Percentiles rank a stretch among this genome's conserved stretches.
These are phyloP conservation scores for Penicillium sp. DNA, from an alignment of 2,329 filamentous ascomycete species.

Conservation along the genomic window DNA sequence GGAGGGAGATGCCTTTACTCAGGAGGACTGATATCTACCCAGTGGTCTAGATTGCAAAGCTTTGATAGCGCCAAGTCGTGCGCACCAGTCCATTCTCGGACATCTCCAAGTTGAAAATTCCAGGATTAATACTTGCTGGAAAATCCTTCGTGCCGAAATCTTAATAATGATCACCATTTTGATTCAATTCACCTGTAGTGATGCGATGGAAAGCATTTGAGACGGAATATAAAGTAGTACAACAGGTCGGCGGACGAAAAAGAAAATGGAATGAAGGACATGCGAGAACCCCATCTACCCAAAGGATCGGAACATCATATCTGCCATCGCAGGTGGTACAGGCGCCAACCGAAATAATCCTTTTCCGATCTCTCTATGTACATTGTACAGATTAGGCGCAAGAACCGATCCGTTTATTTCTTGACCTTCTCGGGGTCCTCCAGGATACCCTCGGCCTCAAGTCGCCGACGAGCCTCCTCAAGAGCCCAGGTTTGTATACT, in stretches of 20 bases:
- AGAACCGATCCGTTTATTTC: constrained; percentile 47
- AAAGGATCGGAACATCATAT: constrained; percentile 40
- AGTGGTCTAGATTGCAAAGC: constrained; percentile 43
- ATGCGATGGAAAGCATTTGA: constrained; percentile 29
- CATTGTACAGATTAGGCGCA: constrained; percentile 44
- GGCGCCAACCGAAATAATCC: constrained; percentile 39
- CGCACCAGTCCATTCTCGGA: background rate
- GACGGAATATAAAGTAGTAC: constrained; percentile 31
- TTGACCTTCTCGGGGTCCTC: constrained; percentile 71
- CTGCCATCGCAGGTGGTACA: constrained; percentile 39
- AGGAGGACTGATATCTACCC: constrained; percentile 61
- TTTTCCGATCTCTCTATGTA: constrained; percentile 50
- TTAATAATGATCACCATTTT: constrained; percentile 23
- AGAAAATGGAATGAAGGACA: constrained; percentile 37
- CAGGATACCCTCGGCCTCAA: constrained; percentile 94
- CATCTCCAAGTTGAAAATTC: background rate
- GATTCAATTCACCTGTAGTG: constrained; percentile 28
- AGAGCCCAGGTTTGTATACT: constrained; percentile 99
- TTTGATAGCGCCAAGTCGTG: background rate
- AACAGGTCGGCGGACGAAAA: constrained; percentile 31
- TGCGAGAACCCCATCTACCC: constrained; percentile 45
- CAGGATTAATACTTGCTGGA: background rate
- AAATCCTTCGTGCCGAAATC: constrained; percentile 4
- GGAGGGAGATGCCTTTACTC: constrained; percentile 62
- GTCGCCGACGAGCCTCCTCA: constrained; percentile 90